Percentiles rank a stretch among this genome's conserved stretches.
Conservation (phyloP, 805 yeast species). For the Helenozyma rhizophorensis region DNA sequence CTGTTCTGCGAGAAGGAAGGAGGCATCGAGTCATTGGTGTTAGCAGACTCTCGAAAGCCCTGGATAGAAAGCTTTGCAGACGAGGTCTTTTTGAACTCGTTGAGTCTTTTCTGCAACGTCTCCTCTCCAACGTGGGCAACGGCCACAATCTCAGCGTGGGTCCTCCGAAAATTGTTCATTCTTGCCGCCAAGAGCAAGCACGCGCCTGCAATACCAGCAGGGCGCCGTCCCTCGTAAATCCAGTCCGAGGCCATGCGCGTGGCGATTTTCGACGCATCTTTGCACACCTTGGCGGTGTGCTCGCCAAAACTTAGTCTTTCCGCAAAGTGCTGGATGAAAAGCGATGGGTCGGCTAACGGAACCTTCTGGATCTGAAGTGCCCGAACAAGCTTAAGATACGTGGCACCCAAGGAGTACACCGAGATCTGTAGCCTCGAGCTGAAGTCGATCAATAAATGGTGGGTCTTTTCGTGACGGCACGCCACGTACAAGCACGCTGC, state of each 20-base stretch:
- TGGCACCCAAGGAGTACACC: conserved; percentile 93
- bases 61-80: conserved; percentile 71
- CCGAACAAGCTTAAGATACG: conserved; percentile 90
- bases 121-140: conserved; percentile 94
- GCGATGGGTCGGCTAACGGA: conserved; percentile 91
- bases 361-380: conserved; percentile 68
- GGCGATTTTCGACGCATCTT: conserved; percentile 83
- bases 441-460: conserved; percentile 94
- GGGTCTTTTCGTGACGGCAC: conserved; percentile 86
- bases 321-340: conserved; percentile 91
- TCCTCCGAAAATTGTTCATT: conserved; percentile 91
- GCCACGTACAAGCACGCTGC: conserved; percentile 95
- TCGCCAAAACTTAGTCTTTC: conserved; percentile 80
- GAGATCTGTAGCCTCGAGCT: conserved; percentile 85
- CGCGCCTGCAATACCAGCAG: conserved; percentile 98
- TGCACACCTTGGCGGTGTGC: conserved; percentile 66
- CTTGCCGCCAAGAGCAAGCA: conserved; percentile 89
- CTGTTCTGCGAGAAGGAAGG: conserved; percentile 76
- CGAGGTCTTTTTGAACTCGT: conserved; percentile 77
- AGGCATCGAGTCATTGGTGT: conserved; percentile 57
- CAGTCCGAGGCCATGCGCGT: conserved; percentile 91
- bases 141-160: conserved; percentile 90
- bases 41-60: conserved; percentile 57
- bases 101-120: conserved; percentile 83
- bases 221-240: conserved; percentile 95